Evolutionary conservation across 768 basidiomycete genomes (phyloP), one percentile per base, ranked within the genome.

Genomic region (Leccinellum luteum): DNA sequence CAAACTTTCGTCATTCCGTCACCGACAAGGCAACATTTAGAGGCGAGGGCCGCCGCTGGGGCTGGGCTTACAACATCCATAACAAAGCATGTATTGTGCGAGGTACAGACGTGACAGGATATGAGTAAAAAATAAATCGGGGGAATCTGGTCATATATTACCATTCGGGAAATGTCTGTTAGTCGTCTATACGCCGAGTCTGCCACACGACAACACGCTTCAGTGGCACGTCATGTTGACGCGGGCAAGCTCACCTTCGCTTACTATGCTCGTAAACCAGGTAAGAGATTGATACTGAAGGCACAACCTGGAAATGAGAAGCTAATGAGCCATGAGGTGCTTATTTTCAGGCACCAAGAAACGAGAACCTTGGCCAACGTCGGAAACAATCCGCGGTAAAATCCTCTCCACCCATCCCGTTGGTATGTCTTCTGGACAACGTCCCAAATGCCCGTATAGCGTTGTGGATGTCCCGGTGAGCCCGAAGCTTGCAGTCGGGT

Each of bases 401-500:
- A 92, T 2, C 95, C 95, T 64, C 89, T 81, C 90, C 92, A 95
- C 0, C 96, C 94, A 64, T 96, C 95, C 23, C 83, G 81, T 55
- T 81, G 79, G 73, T 89, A 88, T 25, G 94, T 97, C 71, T 87
- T 89, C 44, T 77, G 69, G 23, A 82, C 81, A 12, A 97, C 96
- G 71, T 98, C 96, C 74, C 81, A 73, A 52, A 93, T 86, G n/a
- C 95, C 93, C 3, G 81, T 84, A 71, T 99, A 99, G 9, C 79
- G 81, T 64, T 96, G 88, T 4, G 95, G 96, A 69, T 98, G 97
- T 0, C 96, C 95, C 0, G 92, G 84, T 0, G 94, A 97, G 1
- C 97, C 97, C 4, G 94, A 95, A 3, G 97, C 97, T 72, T 99
- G 97, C 60, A 98, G 73, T 52, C 96, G 86, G 19, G 97, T 99